These are phyloP conservation scores for Paecilomyces dactylethromorphus DNA, from an alignment of 2,329 filamentous ascomycete genomes.

Conservation along the genomic window DNA sequence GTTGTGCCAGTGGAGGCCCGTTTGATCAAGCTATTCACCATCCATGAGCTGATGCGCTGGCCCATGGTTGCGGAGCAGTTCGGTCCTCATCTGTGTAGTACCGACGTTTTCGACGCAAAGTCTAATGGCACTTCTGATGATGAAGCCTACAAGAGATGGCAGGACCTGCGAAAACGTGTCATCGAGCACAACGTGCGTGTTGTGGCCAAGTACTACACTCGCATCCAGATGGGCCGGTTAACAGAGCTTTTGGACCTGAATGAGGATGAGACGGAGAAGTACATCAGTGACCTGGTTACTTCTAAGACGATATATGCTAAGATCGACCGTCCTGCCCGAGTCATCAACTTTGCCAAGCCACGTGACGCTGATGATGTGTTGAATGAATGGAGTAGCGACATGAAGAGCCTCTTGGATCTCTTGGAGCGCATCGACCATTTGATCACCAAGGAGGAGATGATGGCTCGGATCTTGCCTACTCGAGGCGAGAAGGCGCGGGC, in stretches of 20 bases:
- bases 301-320: conserved; percentile 97
- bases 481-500: conserved; percentile 33
- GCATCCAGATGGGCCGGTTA: conserved; percentile 85
- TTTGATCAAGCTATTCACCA: conserved; percentile 88
- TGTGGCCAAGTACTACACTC: conserved; percentile 97
- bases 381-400: conserved; percentile 98
- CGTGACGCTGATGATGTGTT: conserved; percentile 91
- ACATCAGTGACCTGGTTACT: conserved; percentile 94
- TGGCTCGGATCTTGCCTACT: conserved; percentile 83
- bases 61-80: conserved; percentile 85
- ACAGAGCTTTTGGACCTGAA: conserved; percentile 86
- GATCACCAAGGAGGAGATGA: conserved; percentile 99
- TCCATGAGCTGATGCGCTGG: conserved; percentile 97
- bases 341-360: conserved; percentile 92
- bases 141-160: conserved; percentile 80
- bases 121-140: conserved; percentile 61
- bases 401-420: conserved; percentile 83
- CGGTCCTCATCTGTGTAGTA: conserved; percentile 77
- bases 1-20: conserved; percentile 74
- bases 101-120: conserved; percentile 76
- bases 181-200: conserved; percentile 99
- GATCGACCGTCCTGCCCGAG: conserved; percentile 85
- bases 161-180: conserved; percentile 92
- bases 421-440: conserved; percentile 92
- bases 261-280: conserved; percentile 96